Percentiles rank a stretch among this genome's conserved stretches.
These are phyloP conservation scores for Aspergillus mulundensis DNA, from an alignment of 495 filamentous ascomycete genomes.

Conservation along the genomic window DNA sequence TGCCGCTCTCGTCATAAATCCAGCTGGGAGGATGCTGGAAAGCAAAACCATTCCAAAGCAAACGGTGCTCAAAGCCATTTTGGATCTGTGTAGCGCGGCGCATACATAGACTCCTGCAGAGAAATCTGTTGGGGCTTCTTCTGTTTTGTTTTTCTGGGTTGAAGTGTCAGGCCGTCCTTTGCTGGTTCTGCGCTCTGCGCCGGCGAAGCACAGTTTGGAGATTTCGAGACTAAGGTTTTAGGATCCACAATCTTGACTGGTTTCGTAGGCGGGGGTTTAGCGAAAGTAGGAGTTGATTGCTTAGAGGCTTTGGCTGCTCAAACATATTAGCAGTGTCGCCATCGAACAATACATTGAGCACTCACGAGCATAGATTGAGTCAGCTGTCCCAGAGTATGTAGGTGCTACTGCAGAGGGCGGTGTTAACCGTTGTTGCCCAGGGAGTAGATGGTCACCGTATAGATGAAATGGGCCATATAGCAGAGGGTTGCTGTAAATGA, in stretches of 20 bases:
- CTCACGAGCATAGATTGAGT: slow-evolving; percentile 1
- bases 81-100: no score
- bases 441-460: slow-evolving; percentile 21
- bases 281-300: background rate
- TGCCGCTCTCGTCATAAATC: no score
- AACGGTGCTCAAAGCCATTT: no score
- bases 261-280: background rate
- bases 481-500: slow-evolving; percentile 13
- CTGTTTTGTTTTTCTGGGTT: no score
- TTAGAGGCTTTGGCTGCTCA: background rate
- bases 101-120: no score
- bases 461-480: slow-evolving; percentile 15
- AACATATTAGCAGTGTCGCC: background rate
- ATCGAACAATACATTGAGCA: background rate
- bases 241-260: background rate
- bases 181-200: background rate
- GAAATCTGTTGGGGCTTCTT: no score
- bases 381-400: no score
- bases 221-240: background rate
- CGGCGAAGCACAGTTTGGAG: background rate
- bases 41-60: no score
- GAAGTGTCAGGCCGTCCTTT: no score
- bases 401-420: background rate
- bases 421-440: slow-evolving; percentile 13
- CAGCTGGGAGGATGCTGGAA: no score